Percentiles rank a stretch among this genome's conserved stretches.
phyloP scores from a whole-genome alignment of 2,329 filamentous ascomycete genomes.

The Alternaria sp. region DNA sequence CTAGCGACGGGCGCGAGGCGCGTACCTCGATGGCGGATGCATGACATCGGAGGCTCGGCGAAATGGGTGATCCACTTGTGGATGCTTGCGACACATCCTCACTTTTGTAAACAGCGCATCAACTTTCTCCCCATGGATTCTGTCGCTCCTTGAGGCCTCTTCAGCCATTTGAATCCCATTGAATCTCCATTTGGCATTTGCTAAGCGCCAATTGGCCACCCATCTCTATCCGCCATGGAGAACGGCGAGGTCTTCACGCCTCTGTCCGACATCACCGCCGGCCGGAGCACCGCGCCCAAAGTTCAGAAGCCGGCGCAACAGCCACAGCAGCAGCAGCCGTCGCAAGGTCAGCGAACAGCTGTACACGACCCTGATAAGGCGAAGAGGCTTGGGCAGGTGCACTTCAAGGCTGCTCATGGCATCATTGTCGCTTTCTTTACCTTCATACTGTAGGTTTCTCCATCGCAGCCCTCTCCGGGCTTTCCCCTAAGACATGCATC shows the following conservation, averaged over 20 bases:
- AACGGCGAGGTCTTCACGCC: slow-evolving; percentile 46
- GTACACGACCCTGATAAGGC: slow-evolving; percentile 28
- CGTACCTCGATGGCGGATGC: slow-evolving; percentile 25
- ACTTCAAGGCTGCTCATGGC: slow-evolving; percentile 61
- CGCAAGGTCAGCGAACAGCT: slow-evolving; percentile 5
- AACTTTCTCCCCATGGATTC: slow-evolving; percentile 23
- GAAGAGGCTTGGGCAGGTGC: slow-evolving; percentile 53
- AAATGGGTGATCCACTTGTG: slow-evolving; percentile 24
- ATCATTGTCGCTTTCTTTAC: slow-evolving; percentile 69
- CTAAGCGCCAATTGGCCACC: background rate
- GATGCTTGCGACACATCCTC: slow-evolving; percentile 13
- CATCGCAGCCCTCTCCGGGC: background rate
- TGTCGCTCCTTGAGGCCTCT: slow-evolving; percentile 25
- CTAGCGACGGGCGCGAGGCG: background rate
- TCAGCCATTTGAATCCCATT: slow-evolving; percentile 1
- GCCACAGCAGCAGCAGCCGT: slow-evolving; percentile 28
- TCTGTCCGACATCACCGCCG: slow-evolving; percentile 46
- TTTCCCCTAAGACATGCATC: background rate
- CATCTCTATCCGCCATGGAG: slow-evolving; percentile 38
- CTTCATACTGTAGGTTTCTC: slow-evolving; percentile 63
- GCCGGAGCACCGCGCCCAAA: slow-evolving; percentile 41
- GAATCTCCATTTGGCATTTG: background rate
- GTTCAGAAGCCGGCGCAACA: slow-evolving; percentile 16
- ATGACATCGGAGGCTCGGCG: slow-evolving; percentile 28
- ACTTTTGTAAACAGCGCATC: slow-evolving; percentile 14